Evolutionary conservation across 768 basidiomycete genomes (phyloP).

Genomic region (Psilocybe subaeruginosa): DNA sequence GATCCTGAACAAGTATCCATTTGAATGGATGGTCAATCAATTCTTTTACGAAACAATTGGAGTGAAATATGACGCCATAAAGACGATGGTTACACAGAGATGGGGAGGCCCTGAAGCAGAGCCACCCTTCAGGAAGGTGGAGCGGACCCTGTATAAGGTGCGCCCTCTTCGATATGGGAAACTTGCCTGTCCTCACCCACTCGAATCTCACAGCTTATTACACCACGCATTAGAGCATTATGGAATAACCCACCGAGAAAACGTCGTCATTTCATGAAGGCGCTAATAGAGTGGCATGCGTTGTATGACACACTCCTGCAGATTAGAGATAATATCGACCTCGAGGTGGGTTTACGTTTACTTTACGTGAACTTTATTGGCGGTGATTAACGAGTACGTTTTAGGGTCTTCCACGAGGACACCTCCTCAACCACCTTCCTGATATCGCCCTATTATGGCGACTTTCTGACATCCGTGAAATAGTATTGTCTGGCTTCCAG

Average conservation of each 20-base stretch:
- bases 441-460: slow-evolving; percentile 59
- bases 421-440: slow-evolving; percentile 46
- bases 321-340: slow-evolving; percentile 32
- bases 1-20: slow-evolving; percentile 52
- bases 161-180: slow-evolving; percentile 7
- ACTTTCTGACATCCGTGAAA: slow-evolving; percentile 61
- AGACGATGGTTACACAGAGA: slow-evolving; percentile 36
- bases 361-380: slow-evolving; percentile 1
- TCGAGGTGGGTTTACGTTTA: slow-evolving; percentile 26
- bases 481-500: slow-evolving; percentile 78
- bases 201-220: slow-evolving; percentile 47
- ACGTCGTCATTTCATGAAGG: slow-evolving; percentile 66
- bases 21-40: slow-evolving; percentile 59
- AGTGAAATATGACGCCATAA: slow-evolving; percentile 50
- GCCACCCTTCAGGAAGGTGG: slow-evolving; percentile 41
- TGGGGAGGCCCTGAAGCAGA: slow-evolving; percentile 38
- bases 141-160: slow-evolving; percentile 47
- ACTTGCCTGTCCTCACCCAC: background rate
- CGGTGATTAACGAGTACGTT: background rate
- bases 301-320: slow-evolving; percentile 52
- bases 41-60: slow-evolving; percentile 70
- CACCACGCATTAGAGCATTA: slow-evolving; percentile 57
- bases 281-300: slow-evolving; percentile 66
- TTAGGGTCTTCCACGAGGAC: slow-evolving; percentile 33
- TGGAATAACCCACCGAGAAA: slow-evolving; percentile 75